These are phyloP conservation scores for Leccinum subfulvum DNA, from an alignment of 1,284 basidiomycete species.

Conservation along the genomic window DNA sequence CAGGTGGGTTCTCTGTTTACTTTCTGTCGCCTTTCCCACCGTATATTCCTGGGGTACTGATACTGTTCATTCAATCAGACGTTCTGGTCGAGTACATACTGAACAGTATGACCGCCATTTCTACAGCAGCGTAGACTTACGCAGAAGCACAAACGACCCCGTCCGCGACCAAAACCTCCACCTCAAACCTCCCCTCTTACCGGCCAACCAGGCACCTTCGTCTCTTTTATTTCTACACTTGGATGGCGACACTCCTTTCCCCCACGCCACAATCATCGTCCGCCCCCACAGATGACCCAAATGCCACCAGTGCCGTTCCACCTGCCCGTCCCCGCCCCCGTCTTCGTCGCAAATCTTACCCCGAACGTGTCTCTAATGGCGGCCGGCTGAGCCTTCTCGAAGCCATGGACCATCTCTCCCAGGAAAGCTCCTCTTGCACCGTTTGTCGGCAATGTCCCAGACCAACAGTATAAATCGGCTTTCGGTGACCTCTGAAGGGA, in stretches of 20 bases:
- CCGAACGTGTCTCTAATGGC: slow-evolving; percentile 25
- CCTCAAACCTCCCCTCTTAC: slow-evolving; percentile 18
- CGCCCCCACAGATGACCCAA: neutral
- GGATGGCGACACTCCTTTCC: slow-evolving; percentile 15
- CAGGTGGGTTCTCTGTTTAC: no score
- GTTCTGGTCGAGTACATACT: no score
- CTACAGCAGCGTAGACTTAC: slow-evolving; percentile 11
- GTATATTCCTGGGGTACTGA: no score
- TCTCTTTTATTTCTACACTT: slow-evolving; percentile 17
- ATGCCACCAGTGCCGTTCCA: neutral
- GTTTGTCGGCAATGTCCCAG: slow-evolving; percentile 19
- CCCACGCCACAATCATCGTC: neutral
- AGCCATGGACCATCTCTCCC: slow-evolving; percentile 31
- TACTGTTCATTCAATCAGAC: no score
- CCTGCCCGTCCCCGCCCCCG: slow-evolving; percentile 24
- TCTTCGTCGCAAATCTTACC: slow-evolving; percentile 23
- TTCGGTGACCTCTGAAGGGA: slow-evolving; percentile 25
- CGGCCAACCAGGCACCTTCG: slow-evolving; percentile 24
- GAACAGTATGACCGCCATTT: neutral
- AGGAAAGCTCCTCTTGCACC: slow-evolving; percentile 12
- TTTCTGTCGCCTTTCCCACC: no score
- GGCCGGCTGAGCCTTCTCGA: slow-evolving; percentile 30
- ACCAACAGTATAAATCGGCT: slow-evolving; percentile 16
- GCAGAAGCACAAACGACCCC: slow-evolving; percentile 10
- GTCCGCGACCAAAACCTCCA: slow-evolving; percentile 21